Conservation (phyloP, 23 red algal species). For the Cyanidiococcus yangmingshanensis region DNA sequence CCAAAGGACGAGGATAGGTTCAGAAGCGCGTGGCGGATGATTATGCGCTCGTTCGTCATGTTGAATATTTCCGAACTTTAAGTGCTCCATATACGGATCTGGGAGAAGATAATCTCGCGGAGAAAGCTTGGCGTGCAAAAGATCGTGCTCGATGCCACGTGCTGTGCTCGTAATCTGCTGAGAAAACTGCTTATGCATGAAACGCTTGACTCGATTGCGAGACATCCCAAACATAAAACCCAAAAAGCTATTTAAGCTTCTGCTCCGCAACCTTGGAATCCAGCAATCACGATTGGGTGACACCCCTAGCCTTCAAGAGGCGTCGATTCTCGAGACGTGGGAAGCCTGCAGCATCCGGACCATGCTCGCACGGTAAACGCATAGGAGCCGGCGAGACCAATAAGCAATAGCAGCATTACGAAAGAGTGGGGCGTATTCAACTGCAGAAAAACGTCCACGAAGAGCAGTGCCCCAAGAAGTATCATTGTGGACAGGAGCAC, state of each 20-base stretch:
- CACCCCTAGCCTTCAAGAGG: too few relatives aligned
- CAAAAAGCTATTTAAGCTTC: background rate
- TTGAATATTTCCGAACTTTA: too few relatives aligned
- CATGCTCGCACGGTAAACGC: background rate
- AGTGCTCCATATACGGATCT: too few relatives aligned
- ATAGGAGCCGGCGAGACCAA: background rate
- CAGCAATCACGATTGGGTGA: background rate
- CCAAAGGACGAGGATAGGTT: too few relatives aligned
- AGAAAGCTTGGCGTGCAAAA: too few relatives aligned
- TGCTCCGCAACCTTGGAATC: background rate
- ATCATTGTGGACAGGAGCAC: background rate
- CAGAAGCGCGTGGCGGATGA: too few relatives aligned
- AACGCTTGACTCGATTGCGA: background rate
- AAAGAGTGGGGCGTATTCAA: constrained; percentile 2
- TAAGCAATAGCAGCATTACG: constrained; percentile 1
- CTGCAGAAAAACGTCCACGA: background rate
- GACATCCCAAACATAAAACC: background rate
- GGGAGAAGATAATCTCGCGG: too few relatives aligned
- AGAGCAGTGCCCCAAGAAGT: background rate
- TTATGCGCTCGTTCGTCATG: too few relatives aligned
- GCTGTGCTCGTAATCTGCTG: too few relatives aligned
- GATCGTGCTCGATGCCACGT: too few relatives aligned
- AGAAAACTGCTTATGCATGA: background rate
- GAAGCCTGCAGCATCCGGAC: too few relatives aligned
- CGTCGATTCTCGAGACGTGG: too few relatives aligned